Conservation (phyloP, 768 basidiomycete species). For the Boletus vinaceobasis region DNA sequence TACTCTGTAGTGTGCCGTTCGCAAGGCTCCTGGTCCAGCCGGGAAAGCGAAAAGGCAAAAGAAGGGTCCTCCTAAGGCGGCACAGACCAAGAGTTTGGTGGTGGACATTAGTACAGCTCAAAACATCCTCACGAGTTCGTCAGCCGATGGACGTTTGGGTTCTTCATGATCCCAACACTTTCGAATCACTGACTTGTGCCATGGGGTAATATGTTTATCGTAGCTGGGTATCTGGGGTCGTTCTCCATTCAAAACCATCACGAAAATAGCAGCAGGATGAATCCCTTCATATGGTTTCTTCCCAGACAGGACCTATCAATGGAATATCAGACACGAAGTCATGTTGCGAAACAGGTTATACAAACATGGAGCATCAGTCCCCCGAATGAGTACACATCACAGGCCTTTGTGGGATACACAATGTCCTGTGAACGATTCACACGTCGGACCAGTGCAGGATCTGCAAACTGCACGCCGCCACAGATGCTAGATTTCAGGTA, state of each 20-base stretch:
- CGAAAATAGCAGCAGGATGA: background rate
- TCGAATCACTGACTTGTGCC: slow-evolving; percentile 10
- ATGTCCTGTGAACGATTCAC: background rate
- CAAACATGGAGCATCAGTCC: slow-evolving; percentile 36
- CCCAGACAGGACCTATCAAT: slow-evolving; percentile 18
- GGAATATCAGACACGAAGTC: slow-evolving; percentile 4
- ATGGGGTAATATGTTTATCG: background rate
- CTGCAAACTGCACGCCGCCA: slow-evolving; percentile 48
- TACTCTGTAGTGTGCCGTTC: background rate
- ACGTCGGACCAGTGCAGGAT: slow-evolving; percentile 29
- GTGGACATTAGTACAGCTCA: background rate
- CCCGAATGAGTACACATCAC: slow-evolving; percentile 30
- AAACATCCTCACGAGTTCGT: slow-evolving; percentile 5
- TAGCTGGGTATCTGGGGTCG: slow-evolving; percentile 11
- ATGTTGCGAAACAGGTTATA: background rate
- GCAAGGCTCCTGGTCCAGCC: slow-evolving; percentile 1
- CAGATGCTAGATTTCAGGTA: slow-evolving; percentile 32
- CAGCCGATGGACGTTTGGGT: slow-evolving; percentile 14
- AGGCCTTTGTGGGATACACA: slow-evolving; percentile 15
- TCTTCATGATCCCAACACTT: slow-evolving; percentile 20
- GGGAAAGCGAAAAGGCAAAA: background rate
- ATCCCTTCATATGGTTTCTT: slow-evolving; percentile 19
- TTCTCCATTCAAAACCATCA: slow-evolving; percentile 4
- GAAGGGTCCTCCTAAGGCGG: no score
- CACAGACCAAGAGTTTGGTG: background rate